Conservation (phyloP, 2,329 filamentous ascomycete species). For the Bipolaris gigantea region DNA sequence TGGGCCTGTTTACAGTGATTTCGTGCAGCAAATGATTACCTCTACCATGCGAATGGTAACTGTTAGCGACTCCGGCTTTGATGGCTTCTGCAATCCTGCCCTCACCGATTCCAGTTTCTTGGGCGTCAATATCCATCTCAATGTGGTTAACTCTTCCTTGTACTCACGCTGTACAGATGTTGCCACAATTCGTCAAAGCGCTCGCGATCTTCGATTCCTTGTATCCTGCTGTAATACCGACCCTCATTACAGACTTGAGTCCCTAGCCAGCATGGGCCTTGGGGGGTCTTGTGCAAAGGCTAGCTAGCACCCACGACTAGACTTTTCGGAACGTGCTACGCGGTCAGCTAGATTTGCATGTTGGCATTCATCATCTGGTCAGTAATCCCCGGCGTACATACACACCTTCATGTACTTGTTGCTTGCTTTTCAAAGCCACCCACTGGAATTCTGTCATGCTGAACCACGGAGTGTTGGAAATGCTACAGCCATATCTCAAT, state of each 20-base stretch:
- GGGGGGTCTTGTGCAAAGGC: neutral
- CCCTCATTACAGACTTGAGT: neutral
- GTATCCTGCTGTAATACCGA: neutral
- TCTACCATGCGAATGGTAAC: neutral
- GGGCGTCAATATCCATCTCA: neutral
- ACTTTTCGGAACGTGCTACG: neutral
- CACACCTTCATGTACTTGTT: neutral
- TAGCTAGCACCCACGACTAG: neutral
- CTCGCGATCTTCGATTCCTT: conserved; percentile 3
- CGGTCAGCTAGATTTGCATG: neutral
- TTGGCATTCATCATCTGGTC: neutral
- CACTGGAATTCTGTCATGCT: neutral
- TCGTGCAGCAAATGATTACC: neutral
- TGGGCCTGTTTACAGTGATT: conserved; percentile 9
- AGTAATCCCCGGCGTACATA: neutral
- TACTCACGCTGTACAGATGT: neutral
- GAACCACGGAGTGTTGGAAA: neutral
- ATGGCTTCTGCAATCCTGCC: conserved; percentile 8
- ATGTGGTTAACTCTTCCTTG: neutral
- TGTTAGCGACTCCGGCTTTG: conserved; percentile 10
- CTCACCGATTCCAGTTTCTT: neutral
- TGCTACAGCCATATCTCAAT: neutral
- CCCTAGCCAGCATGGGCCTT: conserved; percentile 1
- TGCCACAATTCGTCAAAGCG: conserved; percentile 1
- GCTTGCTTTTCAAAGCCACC: neutral